Evolutionary conservation across 768 basidiomycete species (phyloP).

Genomic region (Tulasnella calospora): DNA sequence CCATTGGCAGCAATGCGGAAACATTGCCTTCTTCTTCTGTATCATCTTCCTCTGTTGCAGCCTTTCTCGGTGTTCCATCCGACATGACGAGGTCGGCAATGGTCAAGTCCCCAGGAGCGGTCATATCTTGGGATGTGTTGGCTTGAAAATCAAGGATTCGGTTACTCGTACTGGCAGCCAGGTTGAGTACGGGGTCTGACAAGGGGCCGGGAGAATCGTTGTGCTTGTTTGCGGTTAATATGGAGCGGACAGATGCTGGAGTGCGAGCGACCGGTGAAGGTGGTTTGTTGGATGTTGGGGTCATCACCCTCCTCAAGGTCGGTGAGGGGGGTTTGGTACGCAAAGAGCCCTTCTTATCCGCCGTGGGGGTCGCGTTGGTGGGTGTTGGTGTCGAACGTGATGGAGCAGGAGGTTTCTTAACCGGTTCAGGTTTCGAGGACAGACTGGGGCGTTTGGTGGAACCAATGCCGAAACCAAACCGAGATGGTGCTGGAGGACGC

Average conservation of each 20-base stretch:
- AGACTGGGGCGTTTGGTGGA: not conserved
- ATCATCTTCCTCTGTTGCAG: not conserved
- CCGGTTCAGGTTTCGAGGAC: not conserved
- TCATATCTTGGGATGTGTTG: not conserved
- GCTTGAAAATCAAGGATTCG: slow-evolving; percentile 7
- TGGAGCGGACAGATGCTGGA: not conserved
- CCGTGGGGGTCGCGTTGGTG: not conserved
- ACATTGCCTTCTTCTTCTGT: slow-evolving; percentile 18
- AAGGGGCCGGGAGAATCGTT: slow-evolving; percentile 17
- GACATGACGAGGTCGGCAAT: not conserved
- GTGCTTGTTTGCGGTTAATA: not conserved
- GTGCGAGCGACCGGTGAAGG: not conserved
- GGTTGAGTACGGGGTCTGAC: slow-evolving; percentile 19
- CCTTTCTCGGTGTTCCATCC: not conserved
- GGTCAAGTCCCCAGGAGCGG: not conserved
- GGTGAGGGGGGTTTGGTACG: not conserved
- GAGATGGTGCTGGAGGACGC: not conserved
- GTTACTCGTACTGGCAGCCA: not conserved
- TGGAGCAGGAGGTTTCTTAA: not conserved
- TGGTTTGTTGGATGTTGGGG: not conserved
- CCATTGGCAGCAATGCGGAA: slow-evolving; percentile 18
- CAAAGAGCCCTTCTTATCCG: not conserved
- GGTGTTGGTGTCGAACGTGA: not conserved
- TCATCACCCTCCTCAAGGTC: not conserved
- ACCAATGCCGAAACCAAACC: not conserved